Evolutionary conservation across 176 grass and related monocot species (phyloP), one percentile per base, ranked within the genome.

Genomic region (Pontederia paniculata): DNA sequence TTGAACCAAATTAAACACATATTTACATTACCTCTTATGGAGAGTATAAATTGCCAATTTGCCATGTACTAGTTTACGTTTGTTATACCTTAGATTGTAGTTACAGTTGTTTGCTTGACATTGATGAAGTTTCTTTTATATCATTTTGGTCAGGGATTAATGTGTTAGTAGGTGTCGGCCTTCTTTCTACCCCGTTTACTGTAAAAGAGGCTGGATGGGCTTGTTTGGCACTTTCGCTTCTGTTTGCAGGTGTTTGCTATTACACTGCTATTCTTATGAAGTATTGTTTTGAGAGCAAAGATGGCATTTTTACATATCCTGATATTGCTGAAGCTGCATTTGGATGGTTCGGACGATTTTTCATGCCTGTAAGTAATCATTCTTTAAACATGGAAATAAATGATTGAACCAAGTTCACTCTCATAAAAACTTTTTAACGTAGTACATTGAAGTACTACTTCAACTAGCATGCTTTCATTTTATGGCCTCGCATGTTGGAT

Each of bases 301-400:
- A 84, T 45, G 86, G 83, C 8, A 79, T 97, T 81, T 74, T 66
- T 49, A 88, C 70, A 42, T 97, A 97, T 68, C 91, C 91, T 73
- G 86, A 97, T 77, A 97, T 97, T 44, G 91, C 86, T 10, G 86
- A 97, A 78, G 86, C 86, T 76, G 91, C 86, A 42, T 97, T 97
- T 66, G 91, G 86, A 44, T 78, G 63, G 79, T 77, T 88, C 55
- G 91, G 91, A 3, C 83, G 83, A 13, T 55, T 97, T 45, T 57
- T 97, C 45, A 74, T 97, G 68, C 90, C 80, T 52, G 91, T 90
- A 76, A 83, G 81, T 84, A 17, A 23, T 46, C 9, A 43, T 21
- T 62, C 46, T n/a, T 81, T 61, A 70, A 70, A 9, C 19, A 17
- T 76, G 7, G 28, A 37, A n/a, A n/a, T n/a, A n/a, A n/a, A n/a